Evolutionary conservation across 2,329 filamentous ascomycete species (phyloP).

Genomic region (Aspergillus texensis): DNA sequence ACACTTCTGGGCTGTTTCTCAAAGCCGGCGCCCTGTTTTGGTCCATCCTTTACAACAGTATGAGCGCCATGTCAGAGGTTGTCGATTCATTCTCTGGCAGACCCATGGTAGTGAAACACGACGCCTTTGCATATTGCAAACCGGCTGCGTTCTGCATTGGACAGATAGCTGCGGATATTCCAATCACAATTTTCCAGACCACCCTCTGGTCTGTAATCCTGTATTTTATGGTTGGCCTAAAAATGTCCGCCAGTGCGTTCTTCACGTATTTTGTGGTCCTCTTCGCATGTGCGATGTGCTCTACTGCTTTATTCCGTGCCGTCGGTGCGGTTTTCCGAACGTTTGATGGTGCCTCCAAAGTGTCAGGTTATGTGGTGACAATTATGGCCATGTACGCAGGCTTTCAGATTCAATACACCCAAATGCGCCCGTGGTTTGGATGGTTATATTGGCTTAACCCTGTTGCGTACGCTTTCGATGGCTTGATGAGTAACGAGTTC

Average conservation of each 20-base stretch:
- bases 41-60: slow-evolving; percentile 60
- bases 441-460: slow-evolving; percentile 37
- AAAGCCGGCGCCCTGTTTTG: slow-evolving; percentile 67
- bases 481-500: slow-evolving; percentile 35
- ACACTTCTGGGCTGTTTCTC: slow-evolving; percentile 61
- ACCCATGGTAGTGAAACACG: slow-evolving; percentile 60
- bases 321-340: slow-evolving; percentile 57
- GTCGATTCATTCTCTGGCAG: slow-evolving; percentile 63
- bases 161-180: slow-evolving; percentile 50
- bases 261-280: slow-evolving; percentile 62
- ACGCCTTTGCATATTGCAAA: slow-evolving; percentile 59
- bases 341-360: slow-evolving; percentile 61
- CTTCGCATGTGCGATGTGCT: slow-evolving; percentile 53
- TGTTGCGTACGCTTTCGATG: slow-evolving; percentile 36
- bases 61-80: slow-evolving; percentile 67
- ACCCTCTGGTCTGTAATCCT: slow-evolving; percentile 58
- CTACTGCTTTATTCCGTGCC: slow-evolving; percentile 59
- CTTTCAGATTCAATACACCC: slow-evolving; percentile 44
- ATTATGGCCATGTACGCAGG: slow-evolving; percentile 39
- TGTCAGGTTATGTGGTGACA: slow-evolving; percentile 35
- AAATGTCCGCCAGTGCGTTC: slow-evolving; percentile 54
- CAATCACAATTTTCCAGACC: slow-evolving; percentile 60
- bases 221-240: slow-evolving; percentile 65
- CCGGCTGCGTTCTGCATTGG: slow-evolving; percentile 45
- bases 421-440: slow-evolving; percentile 55